These are phyloP conservation scores for Bruguiera gymnorhiza DNA, from an alignment of 345 rosid genomes.

Conservation along the genomic window DNA sequence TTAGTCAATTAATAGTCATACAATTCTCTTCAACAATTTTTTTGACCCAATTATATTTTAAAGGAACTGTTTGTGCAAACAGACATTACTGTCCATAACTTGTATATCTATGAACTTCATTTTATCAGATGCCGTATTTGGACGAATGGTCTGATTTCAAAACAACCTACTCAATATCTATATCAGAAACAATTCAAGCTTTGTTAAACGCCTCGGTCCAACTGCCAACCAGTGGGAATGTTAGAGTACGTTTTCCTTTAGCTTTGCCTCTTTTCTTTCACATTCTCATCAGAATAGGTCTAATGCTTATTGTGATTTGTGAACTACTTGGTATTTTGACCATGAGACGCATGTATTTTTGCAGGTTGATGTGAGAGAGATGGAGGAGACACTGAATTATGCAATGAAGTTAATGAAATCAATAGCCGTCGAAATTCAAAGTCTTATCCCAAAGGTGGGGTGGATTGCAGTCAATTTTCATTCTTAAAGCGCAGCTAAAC, in stretches of 20 bases:
- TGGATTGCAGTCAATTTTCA: background rate
- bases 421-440: conserved; percentile 41
- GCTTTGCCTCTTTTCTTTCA: background rate
- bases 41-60: too few species aligned
- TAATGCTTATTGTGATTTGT: background rate
- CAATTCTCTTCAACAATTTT: too few species aligned
- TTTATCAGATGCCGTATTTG: conserved; percentile 59
- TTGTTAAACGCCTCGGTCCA: conserved; percentile 53
- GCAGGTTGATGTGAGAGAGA: conserved; percentile 60
- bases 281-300: background rate
- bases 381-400: conserved; percentile 58
- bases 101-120: conserved; percentile 9
- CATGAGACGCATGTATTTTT: too few species aligned
- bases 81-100: background rate
- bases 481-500: background rate
- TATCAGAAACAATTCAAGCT: conserved; percentile 60
- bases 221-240: conserved; percentile 55
- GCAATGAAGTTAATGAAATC: conserved; percentile 57
- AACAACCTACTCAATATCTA: conserved; percentile 47
- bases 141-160: conserved; percentile 62
- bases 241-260: conserved; percentile 37
- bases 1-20: too few species aligned
- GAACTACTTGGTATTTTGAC: background rate
- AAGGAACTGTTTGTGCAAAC: too few species aligned
- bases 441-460: conserved; percentile 58